phyloP scores from a whole-genome alignment of 768 basidiomycete species.

The Rhodotorula babjevae region DNA sequence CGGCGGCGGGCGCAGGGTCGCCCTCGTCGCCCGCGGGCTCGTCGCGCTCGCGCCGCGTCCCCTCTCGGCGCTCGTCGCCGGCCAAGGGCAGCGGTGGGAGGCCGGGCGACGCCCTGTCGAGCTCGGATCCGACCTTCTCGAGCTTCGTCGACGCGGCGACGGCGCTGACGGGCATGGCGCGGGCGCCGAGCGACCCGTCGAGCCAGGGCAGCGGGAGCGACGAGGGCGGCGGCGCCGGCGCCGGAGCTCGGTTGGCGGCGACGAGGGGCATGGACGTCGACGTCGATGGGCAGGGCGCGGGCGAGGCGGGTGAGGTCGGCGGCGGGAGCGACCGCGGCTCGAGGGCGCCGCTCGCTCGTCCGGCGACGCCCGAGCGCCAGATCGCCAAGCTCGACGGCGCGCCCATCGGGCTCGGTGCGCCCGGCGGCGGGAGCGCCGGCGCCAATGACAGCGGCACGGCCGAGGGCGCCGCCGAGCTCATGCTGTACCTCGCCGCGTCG shows the following conservation, averaged over 20 bases:
- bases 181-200: conserved; percentile 19
- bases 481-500: conserved; percentile 41
- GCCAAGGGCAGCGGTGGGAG: neutral
- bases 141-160: conserved; percentile 38
- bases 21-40: neutral
- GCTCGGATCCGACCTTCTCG: conserved; percentile 26
- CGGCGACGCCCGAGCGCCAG: conserved; percentile 17
- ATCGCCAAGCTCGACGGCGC: neutral
- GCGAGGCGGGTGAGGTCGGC: too few species aligned
- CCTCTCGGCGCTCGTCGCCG: neutral
- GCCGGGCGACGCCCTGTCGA: conserved; percentile 1
- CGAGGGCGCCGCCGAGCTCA: conserved; percentile 40
- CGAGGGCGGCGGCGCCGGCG: conserved; percentile 8
- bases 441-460: conserved; percentile 24
- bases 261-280: neutral
- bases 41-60: neutral
- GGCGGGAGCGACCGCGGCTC: too few species aligned
- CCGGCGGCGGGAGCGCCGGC: conserved; percentile 1
- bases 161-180: conserved; percentile 29
- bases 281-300: too few species aligned
- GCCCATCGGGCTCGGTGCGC: too few species aligned
- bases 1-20: neutral
- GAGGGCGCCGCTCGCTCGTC: conserved; percentile 5
- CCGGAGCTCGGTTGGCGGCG: neutral
- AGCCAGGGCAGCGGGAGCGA: conserved; percentile 12